Evolutionary conservation across 768 basidiomycete genomes (phyloP).

Genomic region (Filobasidium wieringae): DNA sequence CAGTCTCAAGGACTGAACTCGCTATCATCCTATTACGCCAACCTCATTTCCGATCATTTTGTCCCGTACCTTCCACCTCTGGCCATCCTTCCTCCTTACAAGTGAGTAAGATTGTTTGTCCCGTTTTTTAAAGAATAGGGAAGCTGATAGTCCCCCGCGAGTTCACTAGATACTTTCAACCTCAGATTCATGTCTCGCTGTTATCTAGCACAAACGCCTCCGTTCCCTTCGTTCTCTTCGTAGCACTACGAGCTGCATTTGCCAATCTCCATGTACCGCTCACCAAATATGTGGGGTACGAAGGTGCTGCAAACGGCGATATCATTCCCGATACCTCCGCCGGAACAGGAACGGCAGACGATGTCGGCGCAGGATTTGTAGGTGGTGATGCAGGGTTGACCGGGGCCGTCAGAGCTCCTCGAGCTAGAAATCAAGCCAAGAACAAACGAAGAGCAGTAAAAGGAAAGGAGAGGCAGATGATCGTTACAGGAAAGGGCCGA

Average conservation of each 20-base stretch:
- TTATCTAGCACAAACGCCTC: constrained; percentile 27
- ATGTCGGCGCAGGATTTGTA: constrained; percentile 9
- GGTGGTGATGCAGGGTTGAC: constrained; percentile 30
- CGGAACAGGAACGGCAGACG: constrained; percentile 12
- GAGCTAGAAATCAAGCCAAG: constrained; percentile 3
- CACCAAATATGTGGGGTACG: constrained; percentile 30
- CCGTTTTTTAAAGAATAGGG: neutral
- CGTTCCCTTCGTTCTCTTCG: constrained; percentile 22
- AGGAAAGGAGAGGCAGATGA: constrained; percentile 17
- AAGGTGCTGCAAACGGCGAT: constrained; percentile 2
- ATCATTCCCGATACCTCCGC: constrained; percentile 4
- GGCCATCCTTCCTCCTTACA: constrained; percentile 26
- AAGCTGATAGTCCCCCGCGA: neutral
- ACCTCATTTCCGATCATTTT: constrained; percentile 30
- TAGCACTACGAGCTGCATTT: constrained; percentile 34
- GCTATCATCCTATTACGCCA: constrained; percentile 25
- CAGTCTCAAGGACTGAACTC: constrained; percentile 8
- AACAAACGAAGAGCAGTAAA: constrained; percentile 1
- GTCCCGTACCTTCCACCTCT: constrained; percentile 31
- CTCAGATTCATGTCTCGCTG: constrained; percentile 31
- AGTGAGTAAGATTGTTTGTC: no score
- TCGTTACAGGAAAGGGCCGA: constrained; percentile 13
- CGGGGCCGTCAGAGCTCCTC: constrained; percentile 27
- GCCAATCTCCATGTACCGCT: constrained; percentile 28
- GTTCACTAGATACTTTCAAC: constrained; percentile 34